Percentiles rank a stretch among this genome's conserved stretches.
Evolutionary conservation across 148 eudicot genomes (phyloP).

Genomic region (Simmondsia chinensis): DNA sequence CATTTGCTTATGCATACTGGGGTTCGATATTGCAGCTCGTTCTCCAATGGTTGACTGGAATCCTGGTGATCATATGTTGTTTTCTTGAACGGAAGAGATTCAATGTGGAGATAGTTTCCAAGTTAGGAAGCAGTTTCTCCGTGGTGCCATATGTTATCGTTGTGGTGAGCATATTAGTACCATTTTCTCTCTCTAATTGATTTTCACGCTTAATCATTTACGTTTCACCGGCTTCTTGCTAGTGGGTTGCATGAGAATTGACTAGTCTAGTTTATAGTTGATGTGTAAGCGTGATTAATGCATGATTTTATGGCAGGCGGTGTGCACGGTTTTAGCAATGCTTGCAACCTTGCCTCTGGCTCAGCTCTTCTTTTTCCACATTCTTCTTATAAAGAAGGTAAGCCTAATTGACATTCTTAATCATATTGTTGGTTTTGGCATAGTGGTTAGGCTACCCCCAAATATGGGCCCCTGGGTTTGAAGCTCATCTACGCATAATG

Average conservation of each 20-base stretch:
- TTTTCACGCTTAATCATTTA: too few relatives aligned
- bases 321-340: constrained; percentile 92
- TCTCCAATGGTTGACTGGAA: constrained; percentile 97
- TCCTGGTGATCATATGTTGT: constrained; percentile 71
- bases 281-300: too few relatives aligned
- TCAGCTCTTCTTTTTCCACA: constrained; percentile 98
- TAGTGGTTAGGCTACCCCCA: too few relatives aligned
- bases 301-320: too few relatives aligned
- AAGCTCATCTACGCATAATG: too few relatives aligned
- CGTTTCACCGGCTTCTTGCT: too few relatives aligned
- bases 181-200: not conserved
- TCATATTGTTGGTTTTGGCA: too few relatives aligned
- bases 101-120: constrained; percentile 55
- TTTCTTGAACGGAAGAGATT: constrained; percentile 76
- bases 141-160: constrained; percentile 77
- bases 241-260: not conserved
- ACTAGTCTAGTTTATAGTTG: too few relatives aligned
- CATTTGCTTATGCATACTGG: constrained; percentile 27
- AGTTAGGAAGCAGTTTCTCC: constrained; percentile 97
- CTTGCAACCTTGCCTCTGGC: constrained; percentile 84
- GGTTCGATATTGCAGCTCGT: constrained; percentile 74
- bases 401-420: constrained; percentile 2
- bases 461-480: too few relatives aligned
- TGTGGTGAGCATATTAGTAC: constrained; percentile 78
- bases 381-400: constrained; percentile 94